Base-by-base conservation (phyloP, 495 filamentous ascomycete species). In the Friedmanniomyces endolithicus region DNA sequence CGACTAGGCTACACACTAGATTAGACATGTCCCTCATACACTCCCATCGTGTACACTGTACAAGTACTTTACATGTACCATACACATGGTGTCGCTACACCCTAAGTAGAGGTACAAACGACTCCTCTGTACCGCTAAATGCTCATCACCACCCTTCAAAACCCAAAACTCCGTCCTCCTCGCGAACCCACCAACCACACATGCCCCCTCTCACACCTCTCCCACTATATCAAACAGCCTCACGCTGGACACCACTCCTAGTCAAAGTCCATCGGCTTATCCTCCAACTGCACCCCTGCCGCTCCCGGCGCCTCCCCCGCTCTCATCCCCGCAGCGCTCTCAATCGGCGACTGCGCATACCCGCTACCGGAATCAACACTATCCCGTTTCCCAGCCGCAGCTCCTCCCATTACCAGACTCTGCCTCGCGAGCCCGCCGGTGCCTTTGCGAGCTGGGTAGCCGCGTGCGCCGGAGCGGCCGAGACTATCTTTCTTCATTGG, bases 191-290 rank as follows among this genome's bases (percentile, higher is more conserved):
- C n/a, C n/a, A n/a, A n/a, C n/a, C n/a, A n/a, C n/a, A n/a, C n/a
- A n/a, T n/a, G n/a, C n/a, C n/a, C n/a, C n/a, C n/a, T n/a, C n/a
- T n/a, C n/a, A n/a, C n/a, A n/a, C n/a, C n/a, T n/a, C n/a, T n/a
- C n/a, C n/a, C n/a, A 31, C 27, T 31, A 9, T 9, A 31, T 9
- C 27, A 31, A 31, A 31, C 3, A 31, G 27, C 3, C 3, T 31
- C 27, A 31, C 27, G 4, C 27, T 9, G 27, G 27, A 31, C 27
- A 31, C 27, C 27, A 31, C 48, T 43, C 55, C 67, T 75, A 89
- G 69, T 92, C 84, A 44, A 62, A 62, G 67, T 90, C 84, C 86
- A 90, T 88, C 14, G 88, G 84, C 68, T 78, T 80, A 65, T 95
- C 88, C 54, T 81, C 82, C 68, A 95, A 75, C 52, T 82, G 85